Conservation (phyloP, 2,329 filamentous ascomycete genomes). For the Penicillium sumatraense region DNA sequence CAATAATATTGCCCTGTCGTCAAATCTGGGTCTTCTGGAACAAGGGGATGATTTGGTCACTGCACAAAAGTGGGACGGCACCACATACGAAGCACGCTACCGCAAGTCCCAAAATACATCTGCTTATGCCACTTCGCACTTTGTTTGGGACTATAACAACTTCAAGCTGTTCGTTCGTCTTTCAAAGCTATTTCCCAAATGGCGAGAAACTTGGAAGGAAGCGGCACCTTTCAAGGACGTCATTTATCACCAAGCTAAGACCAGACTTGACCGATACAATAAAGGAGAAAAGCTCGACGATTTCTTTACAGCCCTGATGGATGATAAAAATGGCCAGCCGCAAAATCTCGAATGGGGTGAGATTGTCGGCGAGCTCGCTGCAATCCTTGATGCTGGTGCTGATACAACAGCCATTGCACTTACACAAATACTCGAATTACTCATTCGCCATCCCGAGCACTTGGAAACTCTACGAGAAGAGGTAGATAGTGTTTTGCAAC, state of each 20-base stretch:
- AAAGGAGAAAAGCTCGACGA: conserved; percentile 60
- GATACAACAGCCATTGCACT: conserved; percentile 58
- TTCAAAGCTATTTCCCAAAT: conserved; percentile 49
- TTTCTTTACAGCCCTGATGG: conserved; percentile 61
- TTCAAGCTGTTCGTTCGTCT: conserved; percentile 52
- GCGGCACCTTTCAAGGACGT: conserved; percentile 53
- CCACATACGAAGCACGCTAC: conserved; percentile 49
- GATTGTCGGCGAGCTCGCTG: conserved; percentile 56
- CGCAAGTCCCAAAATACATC: conserved; percentile 56
- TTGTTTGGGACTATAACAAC: conserved; percentile 57
- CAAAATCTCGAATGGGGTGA: conserved; percentile 60
- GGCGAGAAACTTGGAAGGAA: conserved; percentile 36
- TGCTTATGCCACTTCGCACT: conserved; percentile 50
- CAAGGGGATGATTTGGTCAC: conserved; percentile 50
- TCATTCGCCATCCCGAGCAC: conserved; percentile 52
- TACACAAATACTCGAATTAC: conserved; percentile 55
- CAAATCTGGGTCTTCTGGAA: conserved; percentile 55
- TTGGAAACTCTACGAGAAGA: conserved; percentile 48
- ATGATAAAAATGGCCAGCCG: conserved; percentile 46
- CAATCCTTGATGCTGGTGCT: conserved; percentile 50
- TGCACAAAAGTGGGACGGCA: conserved; percentile 50
- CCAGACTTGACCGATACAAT: conserved; percentile 27
- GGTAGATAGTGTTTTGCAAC: conserved; percentile 47
- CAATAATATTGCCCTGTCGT: conserved; percentile 56
- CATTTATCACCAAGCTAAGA: conserved; percentile 49